Percentiles rank a stretch among this genome's conserved stretches.
phyloP scores from a whole-genome alignment of 176 grass and related monocot genomes.

The Rhynchospora tenuis region DNA sequence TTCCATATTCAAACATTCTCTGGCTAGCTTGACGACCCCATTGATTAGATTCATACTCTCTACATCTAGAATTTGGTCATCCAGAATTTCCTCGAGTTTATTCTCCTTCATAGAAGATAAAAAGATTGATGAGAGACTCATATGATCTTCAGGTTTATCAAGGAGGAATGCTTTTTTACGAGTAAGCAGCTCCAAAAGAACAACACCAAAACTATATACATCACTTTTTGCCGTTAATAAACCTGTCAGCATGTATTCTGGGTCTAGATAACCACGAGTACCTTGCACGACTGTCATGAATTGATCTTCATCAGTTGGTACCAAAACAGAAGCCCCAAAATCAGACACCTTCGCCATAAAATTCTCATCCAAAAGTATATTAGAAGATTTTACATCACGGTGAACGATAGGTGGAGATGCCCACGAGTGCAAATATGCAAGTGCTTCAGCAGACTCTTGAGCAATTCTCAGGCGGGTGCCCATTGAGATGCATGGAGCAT shows the following conservation, averaged over 20 bases:
- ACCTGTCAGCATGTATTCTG: conserved; percentile 41
- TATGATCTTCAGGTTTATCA: conserved; percentile 23
- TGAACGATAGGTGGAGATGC: conserved; percentile 48
- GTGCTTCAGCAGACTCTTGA: conserved; percentile 46
- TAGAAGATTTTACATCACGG: conserved; percentile 50
- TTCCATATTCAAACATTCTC: conserved; percentile 38
- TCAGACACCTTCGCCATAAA: conserved; percentile 45
- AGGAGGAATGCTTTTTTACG: conserved; percentile 35
- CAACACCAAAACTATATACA: conserved; percentile 57
- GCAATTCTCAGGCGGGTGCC: conserved; percentile 34
- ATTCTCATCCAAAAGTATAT: conserved; percentile 47
- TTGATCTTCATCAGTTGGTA: conserved; percentile 39
- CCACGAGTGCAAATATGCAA: conserved; percentile 58
- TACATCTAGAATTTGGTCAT: conserved; percentile 28
- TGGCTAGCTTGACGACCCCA: conserved; percentile 33
- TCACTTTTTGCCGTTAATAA: conserved; percentile 46
- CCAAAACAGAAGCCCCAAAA: conserved; percentile 45
- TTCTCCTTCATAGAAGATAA: conserved; percentile 24
- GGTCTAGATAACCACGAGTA: conserved; percentile 54
- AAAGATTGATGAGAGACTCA: conserved; percentile 35
- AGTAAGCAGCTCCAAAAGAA: conserved; percentile 49
- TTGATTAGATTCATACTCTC: conserved; percentile 30
- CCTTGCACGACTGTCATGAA: conserved; percentile 52
- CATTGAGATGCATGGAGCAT: neutral
- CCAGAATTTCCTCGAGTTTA: conserved; percentile 44